A percentile compares a stretch with the other conserved stretches of the same genome.
These are phyloP conservation scores for Pyrus hybrid DNA, from an alignment of 331 rosid genomes.

Conservation along the genomic window DNA sequence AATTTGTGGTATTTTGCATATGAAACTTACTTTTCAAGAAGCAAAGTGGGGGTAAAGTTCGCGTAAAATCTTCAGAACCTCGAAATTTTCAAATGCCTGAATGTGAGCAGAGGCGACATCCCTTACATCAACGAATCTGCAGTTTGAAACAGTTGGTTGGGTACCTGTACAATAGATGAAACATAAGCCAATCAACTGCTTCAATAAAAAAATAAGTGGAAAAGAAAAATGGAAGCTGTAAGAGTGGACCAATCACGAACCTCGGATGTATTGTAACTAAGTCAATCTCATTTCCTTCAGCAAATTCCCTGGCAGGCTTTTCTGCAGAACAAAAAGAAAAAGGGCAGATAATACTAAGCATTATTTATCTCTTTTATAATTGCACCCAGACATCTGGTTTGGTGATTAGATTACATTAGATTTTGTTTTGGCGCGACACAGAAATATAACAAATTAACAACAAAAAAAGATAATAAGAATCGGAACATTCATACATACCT, in stretches of 20 bases:
- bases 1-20: too few relatives aligned
- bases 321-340: neutral
- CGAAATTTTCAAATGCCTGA: neutral
- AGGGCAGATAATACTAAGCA: too few relatives aligned
- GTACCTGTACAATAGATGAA: neutral
- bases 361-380: neutral
- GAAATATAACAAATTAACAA: neutral
- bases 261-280: conserved; percentile 2
- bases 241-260: conserved; percentile 5
- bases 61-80: neutral
- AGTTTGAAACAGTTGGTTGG: too few relatives aligned
- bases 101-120: conserved; percentile 8
- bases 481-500: conserved; percentile 15
- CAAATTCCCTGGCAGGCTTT: conserved; percentile 13
- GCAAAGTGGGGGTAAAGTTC: neutral
- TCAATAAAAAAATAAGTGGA: neutral
- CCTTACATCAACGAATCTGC: neutral
- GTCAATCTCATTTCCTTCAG: conserved; percentile 2
- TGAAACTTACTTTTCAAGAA: too few relatives aligned
- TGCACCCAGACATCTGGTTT: neutral
- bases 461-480: neutral
- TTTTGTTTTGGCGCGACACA: too few relatives aligned
- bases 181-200: neutral
- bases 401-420: too few relatives aligned
- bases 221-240: conserved; percentile 5